phyloP scores from a whole-genome alignment of 1,139 yeast genomes.

The Taphrina wiesneri region DNA sequence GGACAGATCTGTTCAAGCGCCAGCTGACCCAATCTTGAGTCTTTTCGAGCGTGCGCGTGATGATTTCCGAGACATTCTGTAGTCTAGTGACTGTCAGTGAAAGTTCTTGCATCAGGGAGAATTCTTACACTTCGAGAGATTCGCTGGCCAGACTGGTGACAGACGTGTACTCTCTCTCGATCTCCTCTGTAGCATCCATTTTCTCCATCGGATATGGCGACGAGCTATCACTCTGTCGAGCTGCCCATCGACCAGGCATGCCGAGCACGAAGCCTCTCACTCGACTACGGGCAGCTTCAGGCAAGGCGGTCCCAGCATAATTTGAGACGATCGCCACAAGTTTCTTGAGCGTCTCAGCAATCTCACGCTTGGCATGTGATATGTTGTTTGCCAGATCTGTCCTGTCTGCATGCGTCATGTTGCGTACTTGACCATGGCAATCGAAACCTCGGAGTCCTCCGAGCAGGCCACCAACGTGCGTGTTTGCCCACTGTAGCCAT shows the following conservation, averaged over 20 bases:
- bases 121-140: constrained; percentile 21
- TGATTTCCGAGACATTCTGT: constrained; percentile 23
- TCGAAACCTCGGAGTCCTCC: constrained; percentile 54
- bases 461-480: constrained; percentile 62
- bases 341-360: constrained; percentile 83
- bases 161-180: constrained; percentile 7
- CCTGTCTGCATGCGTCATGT: constrained; percentile 41
- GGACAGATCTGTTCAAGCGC: neutral
- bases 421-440: constrained; percentile 39
- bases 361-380: constrained; percentile 64
- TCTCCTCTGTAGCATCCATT: neutral
- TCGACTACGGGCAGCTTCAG: constrained; percentile 81
- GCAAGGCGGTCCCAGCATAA: constrained; percentile 70
- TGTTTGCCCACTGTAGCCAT: constrained; percentile 72
- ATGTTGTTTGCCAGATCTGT: constrained; percentile 41
- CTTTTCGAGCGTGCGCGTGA: constrained; percentile 23
- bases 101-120: no score
- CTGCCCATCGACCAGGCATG: constrained; percentile 68
- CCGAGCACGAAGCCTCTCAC: constrained; percentile 76
- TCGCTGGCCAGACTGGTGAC: constrained; percentile 16
- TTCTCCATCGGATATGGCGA: neutral
- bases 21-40: constrained; percentile 23
- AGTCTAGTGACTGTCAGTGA: neutral
- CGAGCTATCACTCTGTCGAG: constrained; percentile 37
- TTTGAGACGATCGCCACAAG: constrained; percentile 83